phyloP scores from a whole-genome alignment of 805 yeast species.

The Hanseniaspora valbyensis region DNA sequence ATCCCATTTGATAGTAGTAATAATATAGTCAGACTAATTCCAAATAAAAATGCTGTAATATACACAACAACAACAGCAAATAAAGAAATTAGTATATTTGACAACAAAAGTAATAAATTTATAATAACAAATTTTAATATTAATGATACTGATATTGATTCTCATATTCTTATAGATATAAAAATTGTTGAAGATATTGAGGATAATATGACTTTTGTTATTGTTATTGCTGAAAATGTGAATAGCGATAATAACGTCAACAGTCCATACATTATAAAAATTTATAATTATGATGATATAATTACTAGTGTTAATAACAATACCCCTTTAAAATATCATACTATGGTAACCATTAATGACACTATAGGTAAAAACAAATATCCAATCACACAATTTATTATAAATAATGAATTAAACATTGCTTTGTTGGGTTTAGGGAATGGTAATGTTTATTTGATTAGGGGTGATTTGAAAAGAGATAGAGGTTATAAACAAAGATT shows the following conservation, averaged over 20 bases:
- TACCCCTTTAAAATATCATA: conserved; percentile 1
- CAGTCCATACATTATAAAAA: conserved; percentile 10
- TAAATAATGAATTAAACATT: conserved; percentile 41
- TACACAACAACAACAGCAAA: not conserved
- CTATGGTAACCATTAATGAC: conserved; percentile 9
- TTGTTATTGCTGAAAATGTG: not conserved
- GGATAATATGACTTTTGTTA: not conserved
- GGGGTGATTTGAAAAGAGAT: conserved; percentile 84
- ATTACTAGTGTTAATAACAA: not conserved
- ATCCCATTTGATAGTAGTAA: not conserved
- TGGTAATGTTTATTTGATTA: conserved; percentile 66
- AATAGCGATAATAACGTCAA: not conserved
- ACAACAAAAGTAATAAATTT: not conserved
- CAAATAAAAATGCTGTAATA: not conserved
- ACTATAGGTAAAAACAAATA: conserved; percentile 38
- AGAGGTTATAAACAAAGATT: conserved; percentile 81
- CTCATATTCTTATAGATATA: conserved; percentile 1
- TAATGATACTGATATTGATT: conserved; percentile 5
- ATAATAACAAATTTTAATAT: not conserved
- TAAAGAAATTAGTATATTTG: not conserved
- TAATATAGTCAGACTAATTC: not conserved
- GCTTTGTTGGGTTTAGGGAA: conserved; percentile 57
- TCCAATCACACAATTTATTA: conserved; percentile 41
- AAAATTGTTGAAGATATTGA: not conserved
- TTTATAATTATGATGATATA: conserved; percentile 1